Evolutionary conservation across 179 eudicot species (phyloP).

Genomic region (Monotropa hypopitys): DNA sequence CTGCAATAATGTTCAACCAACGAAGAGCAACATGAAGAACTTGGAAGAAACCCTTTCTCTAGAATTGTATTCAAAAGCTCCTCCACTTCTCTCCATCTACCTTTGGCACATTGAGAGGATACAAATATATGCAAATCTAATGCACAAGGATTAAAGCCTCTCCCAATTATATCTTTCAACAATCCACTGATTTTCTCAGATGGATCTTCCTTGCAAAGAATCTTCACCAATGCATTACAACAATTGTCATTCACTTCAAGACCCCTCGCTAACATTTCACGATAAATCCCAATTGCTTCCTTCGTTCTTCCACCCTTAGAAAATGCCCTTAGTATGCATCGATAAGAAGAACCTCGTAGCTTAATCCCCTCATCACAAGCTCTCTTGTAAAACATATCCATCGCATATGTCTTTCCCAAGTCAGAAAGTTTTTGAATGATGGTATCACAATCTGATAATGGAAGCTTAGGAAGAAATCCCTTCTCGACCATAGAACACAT

Average conservation of each 20-base stretch:
- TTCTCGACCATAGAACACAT: slow-evolving; percentile 36
- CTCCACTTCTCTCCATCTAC: slow-evolving; percentile 46
- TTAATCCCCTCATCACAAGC: slow-evolving; percentile 27
- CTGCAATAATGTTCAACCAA: slow-evolving; percentile 51
- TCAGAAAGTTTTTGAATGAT: slow-evolving; percentile 53
- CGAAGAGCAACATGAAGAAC: slow-evolving; percentile 39
- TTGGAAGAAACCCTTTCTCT: slow-evolving; percentile 32
- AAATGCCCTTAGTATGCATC: slow-evolving; percentile 43
- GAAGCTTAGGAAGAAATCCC: slow-evolving; percentile 24
- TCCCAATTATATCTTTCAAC: slow-evolving; percentile 34
- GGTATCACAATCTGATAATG: slow-evolving; percentile 28
- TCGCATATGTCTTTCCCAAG: slow-evolving; percentile 49
- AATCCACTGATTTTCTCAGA: slow-evolving; percentile 26
- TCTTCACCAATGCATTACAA: slow-evolving; percentile 32
- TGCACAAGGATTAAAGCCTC: slow-evolving; percentile 34
- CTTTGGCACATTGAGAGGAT: slow-evolving; percentile 31
- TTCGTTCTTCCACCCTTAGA: slow-evolving; percentile 33
- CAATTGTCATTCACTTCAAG: slow-evolving; percentile 23
- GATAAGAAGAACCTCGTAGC: slow-evolving; percentile 35
- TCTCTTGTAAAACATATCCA: slow-evolving; percentile 37
- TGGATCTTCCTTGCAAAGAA: slow-evolving; percentile 42
- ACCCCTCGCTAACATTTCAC: slow-evolving; percentile 18
- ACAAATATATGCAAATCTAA: slow-evolving; percentile 32
- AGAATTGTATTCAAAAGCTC: slow-evolving; percentile 36
- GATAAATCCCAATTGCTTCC: slow-evolving; percentile 44